Evolutionary conservation across 225 moss, liverwort and hornwort species (phyloP).

Genomic region (Thuidium tamariscinum): DNA sequence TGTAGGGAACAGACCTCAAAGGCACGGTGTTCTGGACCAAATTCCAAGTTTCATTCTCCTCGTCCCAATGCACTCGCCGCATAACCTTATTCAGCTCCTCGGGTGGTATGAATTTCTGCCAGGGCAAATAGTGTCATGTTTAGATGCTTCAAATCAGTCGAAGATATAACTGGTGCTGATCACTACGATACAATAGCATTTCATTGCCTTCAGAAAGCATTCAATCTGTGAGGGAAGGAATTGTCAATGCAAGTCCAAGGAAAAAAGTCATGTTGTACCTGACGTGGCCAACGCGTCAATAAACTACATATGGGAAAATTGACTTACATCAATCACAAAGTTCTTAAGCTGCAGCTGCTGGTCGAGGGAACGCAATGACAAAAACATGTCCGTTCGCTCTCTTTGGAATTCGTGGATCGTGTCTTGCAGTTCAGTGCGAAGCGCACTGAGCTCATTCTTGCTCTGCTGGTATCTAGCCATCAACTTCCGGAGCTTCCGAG

Average conservation of each 20-base stretch:
- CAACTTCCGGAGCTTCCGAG: slow-evolving; percentile 72
- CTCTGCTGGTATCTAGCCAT: slow-evolving; percentile 91
- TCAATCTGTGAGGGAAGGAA: background rate
- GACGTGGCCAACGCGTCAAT: background rate
- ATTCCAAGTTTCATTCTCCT: slow-evolving; percentile 82
- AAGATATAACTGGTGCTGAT: background rate
- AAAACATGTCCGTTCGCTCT: slow-evolving; percentile 84
- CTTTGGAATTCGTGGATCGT: slow-evolving; percentile 92
- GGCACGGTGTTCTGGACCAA: slow-evolving; percentile 41
- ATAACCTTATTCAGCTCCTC: slow-evolving; percentile 83
- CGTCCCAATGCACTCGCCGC: slow-evolving; percentile 80
- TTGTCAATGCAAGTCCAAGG: background rate
- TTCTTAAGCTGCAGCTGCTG: slow-evolving; percentile 90
- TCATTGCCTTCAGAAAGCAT: background rate
- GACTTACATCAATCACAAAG: slow-evolving; percentile 73
- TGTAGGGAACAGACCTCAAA: slow-evolving; percentile 24
- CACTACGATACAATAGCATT: background rate
- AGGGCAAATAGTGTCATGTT: background rate
- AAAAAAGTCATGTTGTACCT: no score
- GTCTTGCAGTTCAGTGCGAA: slow-evolving; percentile 88
- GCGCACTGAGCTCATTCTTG: slow-evolving; percentile 51
- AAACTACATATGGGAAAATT: background rate
- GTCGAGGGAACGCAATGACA: slow-evolving; percentile 84
- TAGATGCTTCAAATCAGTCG: background rate
- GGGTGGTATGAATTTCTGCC: slow-evolving; percentile 71